phyloP scores from a whole-genome alignment of 2,329 filamentous ascomycete species.

The Paramyrothecium roridum region DNA sequence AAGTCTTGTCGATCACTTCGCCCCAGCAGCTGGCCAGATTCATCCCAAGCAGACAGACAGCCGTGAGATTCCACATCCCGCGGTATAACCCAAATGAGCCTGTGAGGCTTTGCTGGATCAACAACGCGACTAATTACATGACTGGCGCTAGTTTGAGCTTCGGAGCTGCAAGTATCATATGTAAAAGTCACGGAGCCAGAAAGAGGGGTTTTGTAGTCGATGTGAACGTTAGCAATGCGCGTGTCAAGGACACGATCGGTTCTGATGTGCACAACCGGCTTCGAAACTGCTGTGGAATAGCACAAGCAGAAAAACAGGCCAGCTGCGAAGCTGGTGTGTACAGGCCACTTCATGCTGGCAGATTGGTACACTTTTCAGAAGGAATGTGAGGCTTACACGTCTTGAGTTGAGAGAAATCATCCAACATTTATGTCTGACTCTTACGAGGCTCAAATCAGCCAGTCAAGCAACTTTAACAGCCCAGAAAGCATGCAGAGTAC shows the following conservation, averaged over 20 bases:
- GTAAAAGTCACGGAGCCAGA: conserved; percentile 15
- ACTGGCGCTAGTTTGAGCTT: conserved; percentile 9
- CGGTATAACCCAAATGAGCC: conserved; percentile 20
- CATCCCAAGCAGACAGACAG: conserved; percentile 37
- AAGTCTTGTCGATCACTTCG: conserved; percentile 29
- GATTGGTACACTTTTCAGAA: too few relatives aligned
- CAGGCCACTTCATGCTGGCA: neutral
- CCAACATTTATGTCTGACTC: neutral
- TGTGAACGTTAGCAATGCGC: conserved; percentile 6
- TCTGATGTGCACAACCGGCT: neutral
- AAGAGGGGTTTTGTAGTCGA: conserved; percentile 11
- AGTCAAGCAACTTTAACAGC: neutral
- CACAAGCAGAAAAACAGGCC: neutral
- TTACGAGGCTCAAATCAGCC: neutral
- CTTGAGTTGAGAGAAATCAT: neutral
- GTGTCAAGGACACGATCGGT: neutral
- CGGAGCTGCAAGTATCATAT: conserved; percentile 16
- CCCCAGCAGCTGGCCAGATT: conserved; percentile 27
- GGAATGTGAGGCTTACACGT: too few relatives aligned
- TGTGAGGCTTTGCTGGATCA: conserved; percentile 10
- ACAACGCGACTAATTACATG: conserved; percentile 11
- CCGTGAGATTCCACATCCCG: conserved; percentile 21
- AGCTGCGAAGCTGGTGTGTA: neutral
- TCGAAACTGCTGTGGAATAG: neutral
- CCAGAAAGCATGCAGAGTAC: neutral